phyloP scores from a whole-genome alignment of 352 stramenopile species.

The Globisporangium irregulare region DNA sequence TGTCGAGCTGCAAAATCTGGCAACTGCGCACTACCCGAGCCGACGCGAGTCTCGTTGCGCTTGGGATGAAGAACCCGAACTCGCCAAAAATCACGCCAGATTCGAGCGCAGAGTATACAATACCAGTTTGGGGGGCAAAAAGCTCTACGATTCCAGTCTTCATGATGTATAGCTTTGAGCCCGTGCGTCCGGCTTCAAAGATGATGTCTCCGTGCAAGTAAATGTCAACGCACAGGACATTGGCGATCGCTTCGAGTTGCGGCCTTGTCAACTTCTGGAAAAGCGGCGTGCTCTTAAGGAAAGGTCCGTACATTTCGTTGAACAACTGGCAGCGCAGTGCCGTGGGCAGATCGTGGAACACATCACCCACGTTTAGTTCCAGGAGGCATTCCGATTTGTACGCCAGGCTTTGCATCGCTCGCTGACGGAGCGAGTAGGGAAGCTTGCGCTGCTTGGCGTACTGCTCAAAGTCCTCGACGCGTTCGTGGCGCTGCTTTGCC shows the following conservation, averaged over 20 bases:
- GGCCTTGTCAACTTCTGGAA: constrained; percentile 33
- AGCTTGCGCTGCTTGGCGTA: constrained; percentile 59
- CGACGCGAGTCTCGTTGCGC: constrained; percentile 39
- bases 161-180: constrained; percentile 46
- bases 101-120: constrained; percentile 35
- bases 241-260: constrained; percentile 52
- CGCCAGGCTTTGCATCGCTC: constrained; percentile 44
- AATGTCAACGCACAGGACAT: constrained; percentile 50
- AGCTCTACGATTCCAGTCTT: constrained; percentile 50
- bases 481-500: constrained; percentile 45
- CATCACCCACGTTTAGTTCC: constrained; percentile 31
- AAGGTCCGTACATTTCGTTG: constrained; percentile 47
- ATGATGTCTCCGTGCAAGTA: constrained; percentile 64
- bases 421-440: constrained; percentile 34
- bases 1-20: constrained; percentile 60
- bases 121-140: constrained; percentile 27
- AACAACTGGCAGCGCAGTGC: constrained; percentile 38
- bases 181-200: constrained; percentile 40
- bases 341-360: constrained; percentile 45
- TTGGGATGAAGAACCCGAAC: constrained; percentile 58
- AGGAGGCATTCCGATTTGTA: constrained; percentile 57
- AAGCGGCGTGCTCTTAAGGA: constrained; percentile 33
- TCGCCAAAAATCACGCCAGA: constrained; percentile 51
- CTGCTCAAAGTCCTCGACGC: constrained; percentile 63
- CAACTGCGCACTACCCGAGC: constrained; percentile 52